Conservation (phyloP, 345 rosid genomes). For the Noccaea bulbosa region DNA sequence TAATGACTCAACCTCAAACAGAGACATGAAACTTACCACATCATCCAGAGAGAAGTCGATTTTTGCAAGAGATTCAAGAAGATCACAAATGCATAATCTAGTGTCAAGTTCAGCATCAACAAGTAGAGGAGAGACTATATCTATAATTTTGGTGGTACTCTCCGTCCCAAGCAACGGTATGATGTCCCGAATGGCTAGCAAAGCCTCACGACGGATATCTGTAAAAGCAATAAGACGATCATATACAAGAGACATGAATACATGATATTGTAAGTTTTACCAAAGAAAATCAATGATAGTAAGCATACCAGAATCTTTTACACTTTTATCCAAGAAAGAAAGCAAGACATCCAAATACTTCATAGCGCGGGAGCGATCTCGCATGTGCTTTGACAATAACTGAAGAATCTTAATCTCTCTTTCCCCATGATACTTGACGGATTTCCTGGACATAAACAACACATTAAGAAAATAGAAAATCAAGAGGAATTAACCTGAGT, state of each 20-base stretch:
- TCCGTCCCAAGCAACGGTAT: slow-evolving; percentile 55
- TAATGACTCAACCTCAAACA: slow-evolving; percentile 18
- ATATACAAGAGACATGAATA: slow-evolving; percentile 33
- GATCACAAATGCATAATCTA: slow-evolving; percentile 69
- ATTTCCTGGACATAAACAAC: slow-evolving; percentile 59
- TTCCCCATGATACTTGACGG: slow-evolving; percentile 68
- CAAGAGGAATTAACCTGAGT: slow-evolving; percentile 28
- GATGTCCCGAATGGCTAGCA: slow-evolving; percentile 65
- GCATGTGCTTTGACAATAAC: slow-evolving; percentile 62
- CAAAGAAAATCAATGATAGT: slow-evolving; percentile 20
- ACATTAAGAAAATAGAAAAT: slow-evolving; percentile 4
- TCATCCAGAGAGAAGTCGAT: slow-evolving; percentile 62
- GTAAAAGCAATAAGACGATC: slow-evolving; percentile 41
- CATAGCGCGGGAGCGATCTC: slow-evolving; percentile 53
- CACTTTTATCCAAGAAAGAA: slow-evolving; percentile 58
- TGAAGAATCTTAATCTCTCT: slow-evolving; percentile 65
- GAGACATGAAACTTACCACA: slow-evolving; percentile 56
- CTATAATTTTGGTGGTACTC: slow-evolving; percentile 53
- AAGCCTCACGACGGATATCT: slow-evolving; percentile 60
- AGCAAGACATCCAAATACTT: slow-evolving; percentile 75
- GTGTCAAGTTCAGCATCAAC: slow-evolving; percentile 58
- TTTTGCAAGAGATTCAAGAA: slow-evolving; percentile 71
- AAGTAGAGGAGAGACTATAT: slow-evolving; percentile 68
- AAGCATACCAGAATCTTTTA: slow-evolving; percentile 63
- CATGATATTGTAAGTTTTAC: slow-evolving; percentile 17